These are phyloP conservation scores for Flammula alnicola DNA, from an alignment of 1,284 basidiomycete species.

Conservation along the genomic window DNA sequence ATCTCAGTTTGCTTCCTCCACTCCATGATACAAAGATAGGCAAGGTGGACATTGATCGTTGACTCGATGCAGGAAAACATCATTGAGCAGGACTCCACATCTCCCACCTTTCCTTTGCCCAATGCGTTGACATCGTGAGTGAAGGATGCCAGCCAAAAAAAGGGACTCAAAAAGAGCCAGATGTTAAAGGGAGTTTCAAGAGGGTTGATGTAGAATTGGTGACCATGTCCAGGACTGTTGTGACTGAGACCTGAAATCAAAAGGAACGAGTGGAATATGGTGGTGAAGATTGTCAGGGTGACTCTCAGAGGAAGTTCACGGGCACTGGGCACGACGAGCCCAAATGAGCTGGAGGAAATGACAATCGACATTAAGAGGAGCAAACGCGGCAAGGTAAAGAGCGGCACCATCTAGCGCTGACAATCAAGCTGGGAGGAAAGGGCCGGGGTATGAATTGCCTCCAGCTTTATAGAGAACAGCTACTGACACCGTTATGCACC, in stretches of 20 bases:
- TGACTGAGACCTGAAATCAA: conserved; percentile 1
- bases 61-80: too few relatives aligned
- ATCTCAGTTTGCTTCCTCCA: too few relatives aligned
- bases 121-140: neutral
- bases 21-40: too few relatives aligned
- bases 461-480: too few relatives aligned
- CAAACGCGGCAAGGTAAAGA: conserved; percentile 1
- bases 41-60: too few relatives aligned
- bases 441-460: too few relatives aligned
- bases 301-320: conserved; percentile 4
- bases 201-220: conserved; percentile 10
- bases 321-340: conserved; percentile 3
- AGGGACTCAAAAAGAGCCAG: neutral
- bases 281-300: conserved; percentile 3
- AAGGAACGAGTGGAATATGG: conserved; percentile 8
- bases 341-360: conserved; percentile 5
- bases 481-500: too few relatives aligned
- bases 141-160: conserved; percentile 7
- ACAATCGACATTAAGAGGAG: conserved; percentile 7
- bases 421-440: too few relatives aligned
- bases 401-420: neutral
- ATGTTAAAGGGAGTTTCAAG: conserved; percentile 4
- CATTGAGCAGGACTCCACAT: too few relatives aligned
- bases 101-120: too few relatives aligned
- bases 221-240: neutral